Conservation (phyloP, 805 yeast species). For the Sungouiozyma ichnusensis region DNA sequence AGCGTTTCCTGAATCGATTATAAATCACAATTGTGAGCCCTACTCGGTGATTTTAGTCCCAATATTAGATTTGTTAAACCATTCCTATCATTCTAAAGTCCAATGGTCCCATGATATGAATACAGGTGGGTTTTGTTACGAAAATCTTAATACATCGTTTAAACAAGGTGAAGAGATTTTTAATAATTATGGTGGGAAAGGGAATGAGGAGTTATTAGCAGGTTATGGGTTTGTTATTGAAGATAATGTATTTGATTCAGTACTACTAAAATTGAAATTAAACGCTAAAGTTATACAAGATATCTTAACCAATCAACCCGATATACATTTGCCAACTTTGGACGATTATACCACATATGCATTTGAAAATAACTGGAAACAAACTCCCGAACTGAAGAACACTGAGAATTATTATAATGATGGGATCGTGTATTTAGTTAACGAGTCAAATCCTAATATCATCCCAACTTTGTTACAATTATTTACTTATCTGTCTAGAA, state of each 20-base stretch:
- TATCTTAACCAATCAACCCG: constrained; percentile 26
- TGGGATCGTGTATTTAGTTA: constrained; percentile 29
- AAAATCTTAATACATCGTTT: constrained; percentile 5
- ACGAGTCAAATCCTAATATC: constrained; percentile 10
- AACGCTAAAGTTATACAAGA: constrained; percentile 16
- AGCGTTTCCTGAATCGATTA: constrained; percentile 58
- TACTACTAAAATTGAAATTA: constrained; percentile 52
- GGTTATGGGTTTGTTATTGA: constrained; percentile 50
- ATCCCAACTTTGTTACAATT: constrained; percentile 20
- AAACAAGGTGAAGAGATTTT: constrained; percentile 40
- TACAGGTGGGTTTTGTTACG: constrained; percentile 41
- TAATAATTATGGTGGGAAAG: constrained; percentile 85
- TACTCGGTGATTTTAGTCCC: constrained; percentile 63
- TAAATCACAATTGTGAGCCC: constrained; percentile 27
- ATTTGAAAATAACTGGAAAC: constrained; percentile 15
- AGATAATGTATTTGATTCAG: constrained; percentile 49
- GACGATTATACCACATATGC: constrained; percentile 35
- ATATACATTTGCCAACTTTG: constrained; percentile 30
- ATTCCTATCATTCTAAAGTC: constrained; percentile 49
- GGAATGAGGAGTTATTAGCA: constrained; percentile 73
- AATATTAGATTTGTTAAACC: constrained; percentile 68
- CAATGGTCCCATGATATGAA: constrained; percentile 43
- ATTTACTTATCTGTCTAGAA: constrained; percentile 25
- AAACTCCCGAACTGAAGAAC: constrained; percentile 1
- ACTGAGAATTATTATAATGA: constrained; percentile 13